phyloP scores from a whole-genome alignment of 192 early-diverging fungal genomes.

The Coemansia sp. region DNA sequence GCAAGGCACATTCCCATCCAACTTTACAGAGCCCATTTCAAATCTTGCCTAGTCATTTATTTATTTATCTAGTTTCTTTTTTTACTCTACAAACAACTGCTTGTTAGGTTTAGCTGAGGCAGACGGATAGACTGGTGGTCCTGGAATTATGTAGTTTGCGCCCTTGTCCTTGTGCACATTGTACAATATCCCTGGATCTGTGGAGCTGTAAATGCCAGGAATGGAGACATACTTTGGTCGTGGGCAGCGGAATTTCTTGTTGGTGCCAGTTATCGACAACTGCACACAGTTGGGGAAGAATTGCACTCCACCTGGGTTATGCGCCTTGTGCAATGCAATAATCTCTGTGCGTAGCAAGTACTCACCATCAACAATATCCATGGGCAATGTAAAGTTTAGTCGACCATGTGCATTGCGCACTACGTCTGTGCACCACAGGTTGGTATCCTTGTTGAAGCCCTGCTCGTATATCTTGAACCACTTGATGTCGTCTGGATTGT shows the following conservation, averaged over 20 bases:
- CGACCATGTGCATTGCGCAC: background rate
- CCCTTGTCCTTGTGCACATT: conserved; percentile 13
- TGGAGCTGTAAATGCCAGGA: conserved; percentile 20
- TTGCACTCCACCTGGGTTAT: background rate
- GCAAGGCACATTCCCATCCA: conserved; percentile 57
- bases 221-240: no score
- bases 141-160: conserved; percentile 31
- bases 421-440: conserved; percentile 17
- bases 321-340: conserved; percentile 10
- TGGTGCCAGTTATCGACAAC: conserved; percentile 16
- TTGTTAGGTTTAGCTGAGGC: no score
- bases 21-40: conserved; percentile 53
- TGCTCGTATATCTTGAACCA: conserved; percentile 20
- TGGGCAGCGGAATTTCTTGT: no score
- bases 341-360: conserved; percentile 13
- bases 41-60: conserved; percentile 15
- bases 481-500: no score
- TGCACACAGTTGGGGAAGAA: conserved; percentile 11
- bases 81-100: no score
- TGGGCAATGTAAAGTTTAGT: background rate
- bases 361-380: background rate
- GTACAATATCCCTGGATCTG: conserved; percentile 22
- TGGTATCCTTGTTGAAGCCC: background rate
- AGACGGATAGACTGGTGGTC: conserved; percentile 30
- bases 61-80: background rate